Evolutionary conservation across 202 grass and related monocot genomes (phyloP).

Genomic region (Saccharum hybrid): DNA sequence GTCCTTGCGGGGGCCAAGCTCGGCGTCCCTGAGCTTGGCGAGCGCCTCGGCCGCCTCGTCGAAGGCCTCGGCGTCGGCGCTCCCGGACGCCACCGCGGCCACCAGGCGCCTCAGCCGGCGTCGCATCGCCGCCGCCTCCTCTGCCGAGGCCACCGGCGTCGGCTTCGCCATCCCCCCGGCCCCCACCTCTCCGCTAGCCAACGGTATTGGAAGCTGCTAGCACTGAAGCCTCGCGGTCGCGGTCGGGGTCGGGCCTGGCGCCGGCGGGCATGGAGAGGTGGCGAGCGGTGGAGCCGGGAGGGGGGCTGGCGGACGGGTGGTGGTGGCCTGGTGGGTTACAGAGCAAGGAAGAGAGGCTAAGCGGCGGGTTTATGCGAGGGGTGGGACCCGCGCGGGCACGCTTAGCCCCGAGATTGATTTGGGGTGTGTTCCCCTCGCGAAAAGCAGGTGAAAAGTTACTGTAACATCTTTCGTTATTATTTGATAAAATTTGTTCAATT

Average conservation of each 20-base stretch:
- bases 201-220: neutral
- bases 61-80: slow-evolving; percentile 46
- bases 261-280: slow-evolving; percentile 18
- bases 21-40: slow-evolving; percentile 40
- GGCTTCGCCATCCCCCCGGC: slow-evolving; percentile 36
- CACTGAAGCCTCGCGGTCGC: neutral
- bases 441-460: too few relatives aligned
- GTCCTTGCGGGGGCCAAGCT: slow-evolving; percentile 46
- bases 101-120: slow-evolving; percentile 52
- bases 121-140: slow-evolving; percentile 51
- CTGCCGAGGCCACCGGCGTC: slow-evolving; percentile 36
- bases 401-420: slow-evolving; percentile 17
- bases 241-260: neutral
- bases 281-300: neutral
- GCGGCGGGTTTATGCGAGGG: slow-evolving; percentile 4
- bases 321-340: slow-evolving; percentile 19
- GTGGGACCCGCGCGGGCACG: slow-evolving; percentile 21
- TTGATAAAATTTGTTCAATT: too few relatives aligned
- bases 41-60: slow-evolving; percentile 53
- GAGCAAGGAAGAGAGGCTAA: slow-evolving; percentile 14
- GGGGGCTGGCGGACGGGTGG: neutral
- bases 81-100: slow-evolving; percentile 44
- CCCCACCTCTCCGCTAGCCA: neutral
- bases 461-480: too few relatives aligned
- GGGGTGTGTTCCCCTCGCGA: too few relatives aligned